phyloP scores from a whole-genome alignment of 202 grass and related monocot species.

The Bolboschoenoplectus hybrid region DNA sequence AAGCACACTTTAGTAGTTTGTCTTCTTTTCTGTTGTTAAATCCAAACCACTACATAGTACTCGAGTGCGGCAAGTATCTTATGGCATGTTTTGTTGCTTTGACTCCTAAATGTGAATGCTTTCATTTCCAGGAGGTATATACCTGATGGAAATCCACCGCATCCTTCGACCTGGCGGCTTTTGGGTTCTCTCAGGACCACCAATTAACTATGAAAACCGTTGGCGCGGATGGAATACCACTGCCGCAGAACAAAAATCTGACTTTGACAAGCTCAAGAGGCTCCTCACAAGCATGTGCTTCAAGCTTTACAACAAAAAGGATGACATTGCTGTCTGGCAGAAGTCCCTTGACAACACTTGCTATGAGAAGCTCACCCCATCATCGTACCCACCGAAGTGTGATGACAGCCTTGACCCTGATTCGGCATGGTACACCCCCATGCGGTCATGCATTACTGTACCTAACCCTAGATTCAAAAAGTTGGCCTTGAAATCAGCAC shows the following conservation, averaged over 20 bases:
- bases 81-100: not conserved
- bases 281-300: constrained; percentile 82
- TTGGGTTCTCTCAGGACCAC: constrained; percentile 97
- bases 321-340: constrained; percentile 92
- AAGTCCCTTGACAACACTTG: constrained; percentile 62
- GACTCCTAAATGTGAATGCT: constrained; percentile 19
- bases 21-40: constrained; percentile 11
- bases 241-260: constrained; percentile 68
- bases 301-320: constrained; percentile 79
- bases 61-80: constrained; percentile 1
- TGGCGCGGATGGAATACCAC: constrained; percentile 99
- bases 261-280: constrained; percentile 69
- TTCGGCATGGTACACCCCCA: constrained; percentile 86
- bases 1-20: not conserved
- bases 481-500: constrained; percentile 47
- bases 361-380: constrained; percentile 72
- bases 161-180: constrained; percentile 83
- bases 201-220: constrained; percentile 91
- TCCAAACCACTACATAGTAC: constrained; percentile 13
- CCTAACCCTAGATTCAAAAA: constrained; percentile 61
- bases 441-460: constrained; percentile 70
- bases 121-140: constrained; percentile 61
- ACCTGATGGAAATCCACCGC: constrained; percentile 84
- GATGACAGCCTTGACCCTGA: constrained; percentile 89
- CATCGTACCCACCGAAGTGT: constrained; percentile 70